Evolutionary conservation across 2,329 filamentous ascomycete species (phyloP), one percentile per base, ranked within the genome.

Genomic region (Trichoderma sp.): DNA sequence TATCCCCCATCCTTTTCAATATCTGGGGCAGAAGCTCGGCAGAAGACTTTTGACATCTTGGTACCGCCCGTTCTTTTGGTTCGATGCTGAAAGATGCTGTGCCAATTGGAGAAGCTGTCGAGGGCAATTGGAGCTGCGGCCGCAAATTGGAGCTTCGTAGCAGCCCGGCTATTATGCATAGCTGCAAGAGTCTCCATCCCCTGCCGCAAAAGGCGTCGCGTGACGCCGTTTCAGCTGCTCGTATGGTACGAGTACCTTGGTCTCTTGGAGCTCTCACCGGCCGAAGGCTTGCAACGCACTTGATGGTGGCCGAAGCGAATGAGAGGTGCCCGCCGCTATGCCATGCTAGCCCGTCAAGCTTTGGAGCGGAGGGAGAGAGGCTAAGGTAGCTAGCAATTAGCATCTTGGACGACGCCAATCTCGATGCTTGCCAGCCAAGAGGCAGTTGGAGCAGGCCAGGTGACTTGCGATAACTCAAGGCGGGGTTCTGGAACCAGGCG

Each of bases 401-500:
- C n/a, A 28, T 53, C 47, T 53, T 53, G 47, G 20, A 53, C 47
- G 11, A 53, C 20, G 50, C 57, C 64, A 61, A 71, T 71, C 70
- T 68, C 70, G 64, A 71, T 68, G 64, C 30, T 32, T 70, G 58
- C 32, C 43, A 63, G 64, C 70, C 15, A 11, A 50, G 36, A 63
- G 53, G 61, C 43, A 62, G 64, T 67, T 68, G 55, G 57, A 68
- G 55, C 55, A 71, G 70, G 47, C 70, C 70, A 71, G 70, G 70
- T 71, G 70, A 71, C 70, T 71, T 47, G 55, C 32, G 64, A 36
- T 30, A 39, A 20, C 57, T 59, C 23, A 32, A 63, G 34, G 70
- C 34, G 64, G 70, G 70, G 70, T 71, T 71, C 64, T 71, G 70
- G 70, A 71, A 71, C 70, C 61, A 50, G 43, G 58, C 34, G 57